phyloP scores from a whole-genome alignment of 2,329 filamentous ascomycete genomes.

The Penicillium sp. region DNA sequence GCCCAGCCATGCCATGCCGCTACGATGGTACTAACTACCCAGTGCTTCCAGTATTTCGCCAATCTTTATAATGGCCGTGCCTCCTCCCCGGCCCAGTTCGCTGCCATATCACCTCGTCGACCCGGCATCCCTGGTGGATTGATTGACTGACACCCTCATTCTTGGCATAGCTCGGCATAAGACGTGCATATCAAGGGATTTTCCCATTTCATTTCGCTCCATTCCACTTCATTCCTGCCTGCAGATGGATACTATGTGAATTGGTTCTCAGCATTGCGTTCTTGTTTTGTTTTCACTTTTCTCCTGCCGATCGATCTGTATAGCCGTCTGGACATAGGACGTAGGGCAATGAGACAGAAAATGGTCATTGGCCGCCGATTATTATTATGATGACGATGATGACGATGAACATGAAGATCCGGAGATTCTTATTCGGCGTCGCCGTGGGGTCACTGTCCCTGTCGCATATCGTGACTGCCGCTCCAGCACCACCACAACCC shows the following conservation, averaged over 20 bases:
- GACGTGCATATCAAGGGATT: neutral
- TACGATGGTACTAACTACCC: neutral
- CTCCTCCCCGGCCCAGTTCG: too few relatives aligned
- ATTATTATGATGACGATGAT: neutral
- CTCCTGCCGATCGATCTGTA: neutral
- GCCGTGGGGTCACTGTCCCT: slow-evolving; percentile 1
- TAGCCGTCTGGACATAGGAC: neutral
- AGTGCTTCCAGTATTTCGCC: neutral
- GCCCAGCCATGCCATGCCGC: neutral
- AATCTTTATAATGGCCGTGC: neutral
- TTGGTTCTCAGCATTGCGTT: neutral
- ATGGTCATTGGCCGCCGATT: neutral
- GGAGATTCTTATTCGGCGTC: neutral
- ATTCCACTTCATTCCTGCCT: neutral
- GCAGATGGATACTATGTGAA: neutral
- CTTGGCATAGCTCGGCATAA: neutral
- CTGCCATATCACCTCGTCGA: too few relatives aligned
- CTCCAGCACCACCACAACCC: neutral
- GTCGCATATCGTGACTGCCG: slow-evolving; percentile 4
- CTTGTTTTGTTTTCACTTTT: neutral
- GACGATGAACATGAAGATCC: slow-evolving; percentile 1
- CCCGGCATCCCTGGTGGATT: neutral
- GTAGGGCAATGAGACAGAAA: neutral
- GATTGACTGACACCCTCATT: neutral
- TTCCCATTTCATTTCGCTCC: neutral